A percentile compares a stretch with the other conserved stretches of the same genome.
phyloP scores from a whole-genome alignment of 495 filamentous ascomycete species.

The Hypoxylon lienhwacheense region DNA sequence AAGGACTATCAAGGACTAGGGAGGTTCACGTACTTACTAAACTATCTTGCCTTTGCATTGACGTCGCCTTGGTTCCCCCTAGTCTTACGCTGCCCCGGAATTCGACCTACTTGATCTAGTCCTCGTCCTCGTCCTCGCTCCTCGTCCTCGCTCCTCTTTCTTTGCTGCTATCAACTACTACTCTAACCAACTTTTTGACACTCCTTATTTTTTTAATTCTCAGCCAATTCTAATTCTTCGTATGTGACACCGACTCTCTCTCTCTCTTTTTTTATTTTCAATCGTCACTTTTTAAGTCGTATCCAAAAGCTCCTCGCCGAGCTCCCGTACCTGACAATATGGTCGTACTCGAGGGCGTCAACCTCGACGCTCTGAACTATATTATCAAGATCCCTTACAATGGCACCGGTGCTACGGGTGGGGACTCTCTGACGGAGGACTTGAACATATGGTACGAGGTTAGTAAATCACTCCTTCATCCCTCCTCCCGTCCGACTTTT shows the following conservation, averaged over 20 bases:
- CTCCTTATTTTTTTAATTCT: constrained; percentile 32
- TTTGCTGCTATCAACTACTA: too few relatives aligned
- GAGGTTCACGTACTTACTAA: background rate
- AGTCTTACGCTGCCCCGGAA: constrained; percentile 3
- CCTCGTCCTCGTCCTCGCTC: constrained; percentile 10
- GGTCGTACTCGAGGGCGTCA: constrained; percentile 41
- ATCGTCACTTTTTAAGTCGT: constrained; percentile 6
- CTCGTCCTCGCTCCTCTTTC: constrained; percentile 1
- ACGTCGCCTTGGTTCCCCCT: constrained; percentile 3
- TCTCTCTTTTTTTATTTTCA: too few relatives aligned
- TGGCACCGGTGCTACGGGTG: constrained; percentile 65
- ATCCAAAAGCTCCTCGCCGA: constrained; percentile 6
- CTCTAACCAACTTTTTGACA: constrained; percentile 29
- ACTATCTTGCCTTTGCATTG: constrained; percentile 25
- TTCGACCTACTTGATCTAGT: constrained; percentile 28
- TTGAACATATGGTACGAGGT: constrained; percentile 85
- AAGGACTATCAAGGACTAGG: constrained; percentile 14
- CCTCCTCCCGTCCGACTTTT: background rate
- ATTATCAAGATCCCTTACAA: constrained; percentile 61
- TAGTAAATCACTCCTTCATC: constrained; percentile 30
- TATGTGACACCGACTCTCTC: constrained; percentile 7
- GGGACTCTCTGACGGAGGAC: constrained; percentile 71
- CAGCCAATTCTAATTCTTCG: constrained; percentile 12
- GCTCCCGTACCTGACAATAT: constrained; percentile 36
- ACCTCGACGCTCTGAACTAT: constrained; percentile 52